Conservation (phyloP, 2,329 filamentous ascomycete species). For the Coniella lustricola region DNA sequence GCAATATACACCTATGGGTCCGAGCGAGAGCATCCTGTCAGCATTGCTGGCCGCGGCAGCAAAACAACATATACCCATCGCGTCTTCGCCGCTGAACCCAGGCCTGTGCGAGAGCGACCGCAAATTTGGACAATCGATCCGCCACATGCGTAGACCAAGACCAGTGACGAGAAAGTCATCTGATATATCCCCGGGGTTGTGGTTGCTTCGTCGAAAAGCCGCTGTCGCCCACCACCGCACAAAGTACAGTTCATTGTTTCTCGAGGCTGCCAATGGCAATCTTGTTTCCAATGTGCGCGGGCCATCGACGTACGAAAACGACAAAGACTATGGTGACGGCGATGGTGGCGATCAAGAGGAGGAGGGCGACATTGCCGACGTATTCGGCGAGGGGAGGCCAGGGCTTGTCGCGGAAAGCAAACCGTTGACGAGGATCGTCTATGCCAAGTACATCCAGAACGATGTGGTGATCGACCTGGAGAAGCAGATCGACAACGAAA, state of each 20-base stretch:
- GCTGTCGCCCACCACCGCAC: conserved; percentile 10
- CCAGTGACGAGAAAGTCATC: conserved; percentile 9
- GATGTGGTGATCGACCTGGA: conserved; percentile 9
- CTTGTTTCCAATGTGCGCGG: neutral
- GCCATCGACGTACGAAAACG: neutral
- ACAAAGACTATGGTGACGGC: no score
- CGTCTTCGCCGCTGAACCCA: conserved; percentile 14
- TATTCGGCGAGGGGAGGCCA: neutral
- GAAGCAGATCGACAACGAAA: conserved; percentile 1
- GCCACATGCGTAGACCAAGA: conserved; percentile 5
- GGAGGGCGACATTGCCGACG: neutral
- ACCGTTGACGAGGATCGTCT: conserved; percentile 6
- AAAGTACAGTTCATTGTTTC: neutral
- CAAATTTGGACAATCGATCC: conserved; percentile 1
- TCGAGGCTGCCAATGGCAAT: neutral
- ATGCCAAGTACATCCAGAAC: conserved; percentile 6
- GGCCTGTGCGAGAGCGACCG: conserved; percentile 5
- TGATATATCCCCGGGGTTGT: conserved; percentile 10
- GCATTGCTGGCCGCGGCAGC: conserved; percentile 11
- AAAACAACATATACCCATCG: conserved; percentile 12
- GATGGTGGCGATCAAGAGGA: neutral
- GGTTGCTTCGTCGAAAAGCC: conserved; percentile 13
- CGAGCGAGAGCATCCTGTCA: conserved; percentile 6
- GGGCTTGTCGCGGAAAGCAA: neutral
- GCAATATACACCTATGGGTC: neutral